Base-by-base conservation (phyloP, 176 grass and related monocot genomes). In the Panicum miliaceum region DNA sequence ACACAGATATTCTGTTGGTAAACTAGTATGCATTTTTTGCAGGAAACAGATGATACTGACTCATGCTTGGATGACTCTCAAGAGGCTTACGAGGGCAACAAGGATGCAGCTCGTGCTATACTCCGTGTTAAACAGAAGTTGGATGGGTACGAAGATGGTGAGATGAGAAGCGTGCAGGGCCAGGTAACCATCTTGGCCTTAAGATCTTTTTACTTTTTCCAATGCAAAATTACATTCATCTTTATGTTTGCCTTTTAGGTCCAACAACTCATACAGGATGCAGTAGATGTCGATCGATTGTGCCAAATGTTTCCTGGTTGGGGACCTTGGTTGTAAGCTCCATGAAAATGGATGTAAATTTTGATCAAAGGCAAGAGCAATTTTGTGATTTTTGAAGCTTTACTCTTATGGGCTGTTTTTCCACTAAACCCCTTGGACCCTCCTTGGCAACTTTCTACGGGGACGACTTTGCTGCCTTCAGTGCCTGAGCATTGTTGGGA, bases 291-390 rank as follows among this genome's bases (percentile, higher is more conserved):
- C 20, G 92, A 97, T 40, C 92, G 90, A 20, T 71, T 97, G 84
- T 91, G 92, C 80, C 92, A 97, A 61, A 97, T 97, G 95, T 97
- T 97, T 86, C 95, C 95, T 15, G 95, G 95, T 79, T 97, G 95
- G 95, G 95, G 88, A 81, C 81, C 95, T 54, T 97, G 95, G 95
- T 84, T 88, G 63, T 93, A 83, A 78, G 12, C 52, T 37, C 64
- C 67, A 60, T 34, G 13, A 75, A 50, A 70, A 82, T 62, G 27
- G 15, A 80, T 77, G 68, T 42, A 80, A 66, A 66, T 52, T 80
- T 10, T 27, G 71, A 64, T 56, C 69, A 48, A 18, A 65, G 38
- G 63, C 37, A 36, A 59, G 56, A 25, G 61, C 40, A 38, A 71
- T 59, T 35, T 77, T 86, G 57, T 90, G 23, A 58, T 64, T 79